Base-by-base conservation (phyloP, 179 eudicot genomes). In the Vitellaria paradoxa region DNA sequence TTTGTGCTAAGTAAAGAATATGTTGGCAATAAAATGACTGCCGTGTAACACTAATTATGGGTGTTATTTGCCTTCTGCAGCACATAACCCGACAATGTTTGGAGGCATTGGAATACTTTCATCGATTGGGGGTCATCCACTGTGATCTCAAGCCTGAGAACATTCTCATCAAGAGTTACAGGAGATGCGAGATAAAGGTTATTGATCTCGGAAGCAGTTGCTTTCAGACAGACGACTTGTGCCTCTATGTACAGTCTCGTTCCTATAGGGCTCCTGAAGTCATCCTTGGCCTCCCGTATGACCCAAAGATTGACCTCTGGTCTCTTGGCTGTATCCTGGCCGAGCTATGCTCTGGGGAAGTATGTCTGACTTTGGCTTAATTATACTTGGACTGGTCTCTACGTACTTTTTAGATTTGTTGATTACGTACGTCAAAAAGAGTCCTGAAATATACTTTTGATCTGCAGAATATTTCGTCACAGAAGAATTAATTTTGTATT, bases 201-300 rank as follows among this genome's bases (percentile, higher is more conserved):
- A 90, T 90, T 68, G 94, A 90, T 83, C 82, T 90, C 40, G 94
- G 94, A 40, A 90, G 94, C 84, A 96, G 99, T 84, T 93, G 99
- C 86, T 95, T 95, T 67, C 81, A 84, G 79, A 88, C 88, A 0
- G 98, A 95, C 68, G 85, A 86, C 63, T 77, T 90, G 84, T 90
- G 90, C 85, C 79, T 89, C n/a, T 95, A 95, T 63, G 92, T 95
- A 61, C 98, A 95, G 72, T 95, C 99, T 77, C 98, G 99, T 57
- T 95, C 99, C 42, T 95, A 93, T 62, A 78, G 98, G 81, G 99
- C 99, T 77, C 99, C 99, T 18, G 99, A 95, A 82, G 98, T 95
- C 72, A 95, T 95, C 68, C 82, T 95, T 65, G 98, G 99, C 75
- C 97, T 93, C 61, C 89, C 99, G 12, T 95, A 95, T 80, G 97